These are phyloP conservation scores for Solanum etuberosum DNA, from an alignment of 257 asterid species.

Conservation along the genomic window DNA sequence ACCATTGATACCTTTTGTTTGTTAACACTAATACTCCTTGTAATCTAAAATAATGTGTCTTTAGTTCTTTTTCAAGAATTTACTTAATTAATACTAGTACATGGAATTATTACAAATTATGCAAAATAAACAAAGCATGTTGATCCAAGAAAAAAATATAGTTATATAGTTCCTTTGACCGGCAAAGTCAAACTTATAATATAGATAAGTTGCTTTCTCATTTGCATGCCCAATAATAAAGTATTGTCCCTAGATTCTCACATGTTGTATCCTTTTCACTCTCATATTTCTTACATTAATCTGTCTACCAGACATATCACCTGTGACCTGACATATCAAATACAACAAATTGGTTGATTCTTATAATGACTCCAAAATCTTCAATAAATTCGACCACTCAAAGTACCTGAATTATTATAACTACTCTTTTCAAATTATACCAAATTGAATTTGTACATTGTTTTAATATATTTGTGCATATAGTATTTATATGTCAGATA, in stretches of 20 bases:
- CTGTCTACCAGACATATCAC: not conserved
- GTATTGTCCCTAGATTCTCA: constrained; percentile 16
- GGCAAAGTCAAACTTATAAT: not conserved
- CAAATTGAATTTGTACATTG: not conserved
- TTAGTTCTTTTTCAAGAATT: not conserved
- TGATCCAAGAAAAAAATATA: too few relatives aligned
- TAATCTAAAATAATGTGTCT: not conserved
- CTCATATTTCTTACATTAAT: not conserved
- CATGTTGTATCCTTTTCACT: not conserved
- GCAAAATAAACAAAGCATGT: too few relatives aligned
- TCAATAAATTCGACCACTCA: not conserved
- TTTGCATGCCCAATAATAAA: constrained; percentile 11
- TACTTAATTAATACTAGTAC: not conserved
- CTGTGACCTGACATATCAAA: not conserved
- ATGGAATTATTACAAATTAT: too few relatives aligned
- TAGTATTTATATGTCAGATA: not conserved
- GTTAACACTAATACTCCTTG: not conserved
- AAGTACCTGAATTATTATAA: not conserved
- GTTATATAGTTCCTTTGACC: not conserved
- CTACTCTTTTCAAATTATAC: not conserved
- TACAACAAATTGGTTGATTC: not conserved
- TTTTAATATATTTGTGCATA: not conserved
- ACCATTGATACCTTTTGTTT: not conserved
- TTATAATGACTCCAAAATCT: not conserved
- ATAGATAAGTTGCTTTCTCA: not conserved